Percentiles rank a stretch among this genome's conserved stretches.
phyloP scores from a whole-genome alignment of 2,329 filamentous ascomycete genomes.

The Aspergillus fumigatiaffinis region DNA sequence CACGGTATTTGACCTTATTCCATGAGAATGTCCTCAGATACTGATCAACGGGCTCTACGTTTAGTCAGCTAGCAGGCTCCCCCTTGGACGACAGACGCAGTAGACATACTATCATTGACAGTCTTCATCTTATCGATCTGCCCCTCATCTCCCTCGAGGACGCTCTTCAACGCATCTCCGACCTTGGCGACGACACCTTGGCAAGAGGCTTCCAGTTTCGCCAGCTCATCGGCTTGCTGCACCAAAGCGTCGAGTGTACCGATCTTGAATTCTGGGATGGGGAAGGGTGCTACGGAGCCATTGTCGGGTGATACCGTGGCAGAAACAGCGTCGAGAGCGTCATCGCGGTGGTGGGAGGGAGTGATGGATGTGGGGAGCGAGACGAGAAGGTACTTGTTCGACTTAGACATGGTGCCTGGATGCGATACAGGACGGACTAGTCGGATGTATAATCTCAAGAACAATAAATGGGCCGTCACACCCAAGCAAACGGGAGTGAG shows the following conservation, averaged over 20 bases:
- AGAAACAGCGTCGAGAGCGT: conserved; percentile 73
- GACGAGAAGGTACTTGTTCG: conserved; percentile 73
- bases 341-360: conserved; percentile 72
- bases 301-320: conserved; percentile 69
- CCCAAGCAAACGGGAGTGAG: neutral
- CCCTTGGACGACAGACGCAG: neutral
- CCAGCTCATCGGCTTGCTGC: conserved; percentile 90
- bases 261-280: conserved; percentile 94
- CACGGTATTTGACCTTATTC: conserved; percentile 97
- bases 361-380: conserved; percentile 87
- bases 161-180: conserved; percentile 73
- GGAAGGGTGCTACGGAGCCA: conserved; percentile 71
- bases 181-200: conserved; percentile 84
- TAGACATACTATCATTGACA: conserved; percentile 79
- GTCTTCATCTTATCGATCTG: conserved; percentile 83
- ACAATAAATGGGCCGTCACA: neutral
- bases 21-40: conserved; percentile 86
- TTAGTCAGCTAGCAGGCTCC: conserved; percentile 9
- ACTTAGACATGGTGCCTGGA: conserved; percentile 39
- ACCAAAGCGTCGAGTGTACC: conserved; percentile 92
- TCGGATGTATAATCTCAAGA: neutral
- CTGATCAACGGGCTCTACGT: conserved; percentile 84
- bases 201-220: conserved; percentile 78
- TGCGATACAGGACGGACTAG: neutral
- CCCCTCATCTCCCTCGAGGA: conserved; percentile 79